These are phyloP conservation scores for Thraustochytrium sp. DNA, from an alignment of 352 stramenopile species.

Conservation along the genomic window DNA sequence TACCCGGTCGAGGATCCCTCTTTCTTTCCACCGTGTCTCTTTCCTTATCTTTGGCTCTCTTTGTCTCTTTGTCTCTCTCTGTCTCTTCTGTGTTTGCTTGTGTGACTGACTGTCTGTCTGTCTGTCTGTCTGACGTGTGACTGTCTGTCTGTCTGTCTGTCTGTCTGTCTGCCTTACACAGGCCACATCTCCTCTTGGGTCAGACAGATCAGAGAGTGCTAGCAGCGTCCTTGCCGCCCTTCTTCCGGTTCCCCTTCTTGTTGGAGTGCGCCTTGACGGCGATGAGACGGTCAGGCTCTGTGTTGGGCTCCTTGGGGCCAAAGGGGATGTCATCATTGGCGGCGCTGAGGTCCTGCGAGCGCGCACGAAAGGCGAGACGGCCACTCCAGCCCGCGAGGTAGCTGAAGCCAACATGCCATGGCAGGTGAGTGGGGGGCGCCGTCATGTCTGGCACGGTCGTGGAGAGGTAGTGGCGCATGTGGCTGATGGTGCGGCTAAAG, in stretches of 20 bases:
- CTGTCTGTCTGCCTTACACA: too few relatives aligned
- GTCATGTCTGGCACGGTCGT: neutral
- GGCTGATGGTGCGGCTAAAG: slow-evolving; percentile 23
- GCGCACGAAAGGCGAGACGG: neutral
- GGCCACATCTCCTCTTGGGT: too few relatives aligned
- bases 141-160: too few relatives aligned
- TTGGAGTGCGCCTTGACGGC: neutral
- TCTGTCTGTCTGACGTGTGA: too few relatives aligned
- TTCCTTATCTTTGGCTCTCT: too few relatives aligned
- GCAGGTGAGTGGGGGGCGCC: neutral
- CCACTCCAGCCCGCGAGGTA: slow-evolving; percentile 9
- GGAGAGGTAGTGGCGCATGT: neutral
- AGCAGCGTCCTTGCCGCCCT: neutral
- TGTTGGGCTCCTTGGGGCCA: neutral
- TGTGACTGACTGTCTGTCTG: too few relatives aligned
- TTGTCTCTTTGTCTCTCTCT: too few relatives aligned
- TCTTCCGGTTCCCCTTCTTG: neutral
- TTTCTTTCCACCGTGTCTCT: too few relatives aligned
- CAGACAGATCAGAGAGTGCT: too few relatives aligned
- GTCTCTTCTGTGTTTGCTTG: too few relatives aligned
- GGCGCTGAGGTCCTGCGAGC: neutral
- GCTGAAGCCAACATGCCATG: neutral
- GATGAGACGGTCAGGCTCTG: neutral
- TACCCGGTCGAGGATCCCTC: too few relatives aligned
- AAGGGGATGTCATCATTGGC: neutral